Evolutionary conservation across 1,284 basidiomycete genomes (phyloP).

Genomic region (Austroboletus olivaceoglutinosus): DNA sequence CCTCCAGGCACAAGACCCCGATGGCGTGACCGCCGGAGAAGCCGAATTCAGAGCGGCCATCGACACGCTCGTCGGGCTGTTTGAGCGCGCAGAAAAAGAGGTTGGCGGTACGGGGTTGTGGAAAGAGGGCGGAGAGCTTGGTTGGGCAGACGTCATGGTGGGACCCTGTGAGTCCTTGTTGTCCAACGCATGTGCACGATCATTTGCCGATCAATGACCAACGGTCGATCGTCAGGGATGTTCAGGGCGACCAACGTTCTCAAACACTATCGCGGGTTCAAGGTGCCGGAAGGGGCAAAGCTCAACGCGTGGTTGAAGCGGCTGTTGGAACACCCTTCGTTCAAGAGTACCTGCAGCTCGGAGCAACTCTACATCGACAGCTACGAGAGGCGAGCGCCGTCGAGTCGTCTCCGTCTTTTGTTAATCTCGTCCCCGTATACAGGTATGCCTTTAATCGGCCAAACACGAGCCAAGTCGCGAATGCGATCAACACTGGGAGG

Average conservation of each 20-base stretch:
- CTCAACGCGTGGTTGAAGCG: slow-evolving; percentile 55
- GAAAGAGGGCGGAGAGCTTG: slow-evolving; percentile 54
- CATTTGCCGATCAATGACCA: not conserved
- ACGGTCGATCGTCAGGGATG: slow-evolving; percentile 46
- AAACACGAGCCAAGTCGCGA: slow-evolving; percentile 70
- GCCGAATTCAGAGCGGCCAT: slow-evolving; percentile 60
- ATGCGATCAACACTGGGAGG: slow-evolving; percentile 64
- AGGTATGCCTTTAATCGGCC: slow-evolving; percentile 74
- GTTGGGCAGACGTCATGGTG: slow-evolving; percentile 68
- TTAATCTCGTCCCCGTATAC: not conserved
- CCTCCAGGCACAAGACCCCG: slow-evolving; percentile 68
- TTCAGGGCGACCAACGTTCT: slow-evolving; percentile 65
- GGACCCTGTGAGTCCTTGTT: slow-evolving; percentile 61
- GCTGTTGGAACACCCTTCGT: slow-evolving; percentile 59
- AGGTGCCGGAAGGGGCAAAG: slow-evolving; percentile 46
- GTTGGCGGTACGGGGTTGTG: slow-evolving; percentile 51
- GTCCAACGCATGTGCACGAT: not conserved
- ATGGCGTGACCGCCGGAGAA: slow-evolving; percentile 53
- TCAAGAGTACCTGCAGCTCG: slow-evolving; percentile 68
- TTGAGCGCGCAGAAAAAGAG: slow-evolving; percentile 58
- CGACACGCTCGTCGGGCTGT: slow-evolving; percentile 51
- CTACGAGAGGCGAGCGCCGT: slow-evolving; percentile 58
- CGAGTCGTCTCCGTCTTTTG: not conserved
- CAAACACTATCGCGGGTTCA: slow-evolving; percentile 67
- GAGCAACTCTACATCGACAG: slow-evolving; percentile 74